Evolutionary conservation across 768 basidiomycete genomes (phyloP), one percentile per base, ranked within the genome.

Genomic region (Suillus bovinus): DNA sequence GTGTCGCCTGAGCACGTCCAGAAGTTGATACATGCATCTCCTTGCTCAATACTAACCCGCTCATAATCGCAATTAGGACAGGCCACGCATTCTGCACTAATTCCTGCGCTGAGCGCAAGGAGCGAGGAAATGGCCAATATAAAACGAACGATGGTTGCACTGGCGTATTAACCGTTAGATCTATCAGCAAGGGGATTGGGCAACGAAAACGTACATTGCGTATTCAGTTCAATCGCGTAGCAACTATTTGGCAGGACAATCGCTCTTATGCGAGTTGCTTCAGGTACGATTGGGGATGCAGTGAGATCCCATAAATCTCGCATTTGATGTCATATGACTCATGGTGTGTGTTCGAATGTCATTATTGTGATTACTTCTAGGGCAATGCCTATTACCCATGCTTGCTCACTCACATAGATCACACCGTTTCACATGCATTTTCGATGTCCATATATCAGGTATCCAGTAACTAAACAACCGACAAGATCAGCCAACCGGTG

Each of bases 61-160:
- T 55, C 54, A 20, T 55, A 55, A 27, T 38, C 54, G 36, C 54
- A 55, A 55, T 55, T 42, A 42, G 41, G 41, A 42, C 54, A 38
- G 34, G 22, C 54, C 17, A 20, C 36, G 22, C 54, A 55, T 1
- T 10, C 2, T 10, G 54, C 54, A 5, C 14, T 17, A 6, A 38
- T 24, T 13, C 54, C 36, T 3, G 27, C 29, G 24, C 47, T 2
- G 27, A 49, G 16, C 8, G 27, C 16, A 27, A 29, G 47, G 47
- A 46, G 11, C 22, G 24, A 14, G 22, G 47, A 5, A 16, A 29
- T 16, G 47, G 27, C 27, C 6, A 29, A 27, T 29, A 29, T 2
- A 49, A 17, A 10, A 27, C 5, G 24, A 24, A 9, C 24, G 22
- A 47, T 47, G 46, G 14, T 47, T 47, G 7, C 24, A 47, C 47